These are phyloP conservation scores for Xylaria sp. DNA, from an alignment of 2,329 filamentous ascomycete genomes.

Conservation along the genomic window DNA sequence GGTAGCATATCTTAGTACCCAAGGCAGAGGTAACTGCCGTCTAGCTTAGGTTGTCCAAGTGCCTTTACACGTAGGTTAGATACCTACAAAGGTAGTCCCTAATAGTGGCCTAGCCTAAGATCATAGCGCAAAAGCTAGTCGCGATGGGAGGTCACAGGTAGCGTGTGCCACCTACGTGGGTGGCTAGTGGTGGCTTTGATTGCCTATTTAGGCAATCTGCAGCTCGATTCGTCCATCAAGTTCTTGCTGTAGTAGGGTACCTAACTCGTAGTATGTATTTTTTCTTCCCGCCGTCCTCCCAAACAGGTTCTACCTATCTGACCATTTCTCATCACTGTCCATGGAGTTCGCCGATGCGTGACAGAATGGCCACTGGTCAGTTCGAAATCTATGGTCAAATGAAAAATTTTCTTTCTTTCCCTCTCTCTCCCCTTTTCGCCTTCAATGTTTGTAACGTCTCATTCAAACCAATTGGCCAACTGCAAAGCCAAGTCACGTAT, in stretches of 20 bases:
- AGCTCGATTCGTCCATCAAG: background rate
- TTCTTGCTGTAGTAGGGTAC: too few species aligned
- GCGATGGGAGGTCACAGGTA: background rate
- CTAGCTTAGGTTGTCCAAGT: slow-evolving; percentile 14
- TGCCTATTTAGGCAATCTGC: background rate
- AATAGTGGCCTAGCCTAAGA: background rate
- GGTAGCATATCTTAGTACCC: slow-evolving; percentile 15
- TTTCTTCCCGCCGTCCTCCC: background rate
- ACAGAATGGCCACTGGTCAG: slow-evolving; percentile 11
- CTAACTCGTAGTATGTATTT: background rate
- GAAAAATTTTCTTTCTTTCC: slow-evolving; percentile 33
- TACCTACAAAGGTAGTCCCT: background rate
- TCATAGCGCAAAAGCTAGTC: background rate
- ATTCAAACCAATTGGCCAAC: slow-evolving; percentile 37
- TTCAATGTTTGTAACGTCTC: slow-evolving; percentile 18
- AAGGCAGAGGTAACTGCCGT: background rate
- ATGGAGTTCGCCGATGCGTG: slow-evolving; percentile 30
- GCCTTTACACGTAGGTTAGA: slow-evolving; percentile 26
- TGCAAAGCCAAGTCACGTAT: slow-evolving; percentile 34
- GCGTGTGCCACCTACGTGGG: slow-evolving; percentile 23
- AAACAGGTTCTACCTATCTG: slow-evolving; percentile 6
- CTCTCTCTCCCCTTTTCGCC: background rate
- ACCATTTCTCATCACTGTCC: slow-evolving; percentile 20
- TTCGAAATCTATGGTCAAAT: slow-evolving; percentile 21
- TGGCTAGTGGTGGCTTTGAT: slow-evolving; percentile 37